Conservation (phyloP, 78 protist genomes). For the Planoprotostelium fungivorum region DNA sequence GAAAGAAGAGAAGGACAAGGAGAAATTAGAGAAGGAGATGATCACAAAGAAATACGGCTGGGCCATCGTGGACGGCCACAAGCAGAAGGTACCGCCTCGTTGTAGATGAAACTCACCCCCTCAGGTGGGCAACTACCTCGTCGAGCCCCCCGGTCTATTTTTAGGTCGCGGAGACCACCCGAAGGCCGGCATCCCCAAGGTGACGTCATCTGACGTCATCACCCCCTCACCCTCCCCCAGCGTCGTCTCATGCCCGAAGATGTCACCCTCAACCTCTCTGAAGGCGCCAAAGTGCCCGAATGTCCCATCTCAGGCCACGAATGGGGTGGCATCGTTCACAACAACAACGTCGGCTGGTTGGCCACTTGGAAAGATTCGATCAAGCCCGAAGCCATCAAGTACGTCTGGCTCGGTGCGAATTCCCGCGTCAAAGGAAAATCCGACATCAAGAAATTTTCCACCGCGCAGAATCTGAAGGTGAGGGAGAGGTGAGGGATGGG, state of each 20-base stretch:
- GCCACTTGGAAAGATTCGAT: constrained; percentile 94
- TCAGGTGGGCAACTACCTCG: constrained; percentile 78
- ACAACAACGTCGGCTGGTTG: constrained; percentile 92
- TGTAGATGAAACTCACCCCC: neutral
- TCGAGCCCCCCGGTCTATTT: constrained; percentile 99
- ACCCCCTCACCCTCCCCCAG: neutral
- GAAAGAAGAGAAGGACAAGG: constrained; percentile 71
- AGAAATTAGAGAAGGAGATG: constrained; percentile 55
- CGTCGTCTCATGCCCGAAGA: constrained; percentile 92
- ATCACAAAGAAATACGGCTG: constrained; percentile 61
- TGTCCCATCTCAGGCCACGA: constrained; percentile 84
- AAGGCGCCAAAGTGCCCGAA: constrained; percentile 75
- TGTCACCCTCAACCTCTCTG: constrained; percentile 89
- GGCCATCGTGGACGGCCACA: constrained; percentile 90
- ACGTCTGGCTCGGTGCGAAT: constrained; percentile 79
- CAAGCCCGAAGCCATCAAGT: constrained; percentile 65
- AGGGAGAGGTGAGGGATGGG: neutral
- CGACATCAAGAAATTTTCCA: constrained; percentile 93
- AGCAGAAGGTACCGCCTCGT: constrained; percentile 57
- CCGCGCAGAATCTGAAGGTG: constrained; percentile 86
- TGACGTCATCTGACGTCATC: neutral
- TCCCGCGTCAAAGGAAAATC: constrained; percentile 78
- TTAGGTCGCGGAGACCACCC: constrained; percentile 99
- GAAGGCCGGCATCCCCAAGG: constrained; percentile 87
- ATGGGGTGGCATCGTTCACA: constrained; percentile 76